A percentile compares a stretch with the other conserved stretches of the same genome.
These are phyloP conservation scores for Suillus discolor DNA, from an alignment of 768 basidiomycete genomes.

Conservation along the genomic window DNA sequence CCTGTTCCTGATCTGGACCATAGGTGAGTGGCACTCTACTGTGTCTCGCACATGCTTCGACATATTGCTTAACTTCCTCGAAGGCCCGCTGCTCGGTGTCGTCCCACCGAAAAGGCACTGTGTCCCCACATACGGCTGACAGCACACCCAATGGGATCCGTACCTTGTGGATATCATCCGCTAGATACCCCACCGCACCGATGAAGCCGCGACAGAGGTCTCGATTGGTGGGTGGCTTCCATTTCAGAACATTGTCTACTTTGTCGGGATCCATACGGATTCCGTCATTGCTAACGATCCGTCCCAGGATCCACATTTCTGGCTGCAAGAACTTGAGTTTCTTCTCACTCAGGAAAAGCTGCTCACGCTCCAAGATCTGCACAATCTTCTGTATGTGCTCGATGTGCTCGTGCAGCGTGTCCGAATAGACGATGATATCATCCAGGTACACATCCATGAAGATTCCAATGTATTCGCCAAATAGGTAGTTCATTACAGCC, in stretches of 20 bases:
- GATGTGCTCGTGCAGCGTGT: slow-evolving; percentile 30
- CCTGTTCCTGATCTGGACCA: slow-evolving; percentile 2
- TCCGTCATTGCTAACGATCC: slow-evolving; percentile 30
- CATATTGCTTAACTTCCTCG: slow-evolving; percentile 16
- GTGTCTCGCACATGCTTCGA: slow-evolving; percentile 7
- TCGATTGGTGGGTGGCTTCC: slow-evolving; percentile 20
- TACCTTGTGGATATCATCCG: neutral
- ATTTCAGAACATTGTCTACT: slow-evolving; percentile 21
- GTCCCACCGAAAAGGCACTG: slow-evolving; percentile 16
- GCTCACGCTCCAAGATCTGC: slow-evolving; percentile 32
- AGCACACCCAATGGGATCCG: neutral
- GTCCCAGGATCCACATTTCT: slow-evolving; percentile 36
- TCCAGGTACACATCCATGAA: slow-evolving; percentile 10
- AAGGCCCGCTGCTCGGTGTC: slow-evolving; percentile 25
- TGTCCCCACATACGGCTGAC: neutral
- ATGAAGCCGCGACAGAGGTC: neutral
- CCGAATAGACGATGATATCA: neutral
- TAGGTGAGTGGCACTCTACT: slow-evolving; percentile 27
- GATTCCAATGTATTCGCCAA: slow-evolving; percentile 9
- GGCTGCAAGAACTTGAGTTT: slow-evolving; percentile 37
- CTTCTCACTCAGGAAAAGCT: slow-evolving; percentile 36
- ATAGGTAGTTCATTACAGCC: slow-evolving; percentile 40
- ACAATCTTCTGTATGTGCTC: slow-evolving; percentile 34
- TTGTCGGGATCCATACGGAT: slow-evolving; percentile 27
- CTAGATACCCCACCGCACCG: neutral